Evolutionary conservation across 176 grass and related monocot genomes (phyloP).

Genomic region (Puya raimondii): DNA sequence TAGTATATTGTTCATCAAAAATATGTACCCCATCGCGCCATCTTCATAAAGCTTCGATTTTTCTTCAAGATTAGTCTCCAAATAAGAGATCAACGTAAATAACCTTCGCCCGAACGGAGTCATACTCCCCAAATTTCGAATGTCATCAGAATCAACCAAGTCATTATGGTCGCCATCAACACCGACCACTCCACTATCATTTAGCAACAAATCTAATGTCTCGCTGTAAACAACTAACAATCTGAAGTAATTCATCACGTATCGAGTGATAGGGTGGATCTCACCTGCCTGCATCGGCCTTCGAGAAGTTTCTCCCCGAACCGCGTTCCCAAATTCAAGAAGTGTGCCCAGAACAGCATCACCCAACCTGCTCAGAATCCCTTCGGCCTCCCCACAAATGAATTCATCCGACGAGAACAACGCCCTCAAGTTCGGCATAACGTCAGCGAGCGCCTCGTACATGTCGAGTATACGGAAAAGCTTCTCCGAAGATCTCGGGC

Average conservation of each 20-base stretch:
- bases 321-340: conserved; percentile 75
- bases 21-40: conserved; percentile 69
- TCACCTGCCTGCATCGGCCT: conserved; percentile 68
- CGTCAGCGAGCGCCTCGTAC: conserved; percentile 83
- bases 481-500: conserved; percentile 66
- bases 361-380: conserved; percentile 66
- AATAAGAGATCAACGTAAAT: conserved; percentile 66
- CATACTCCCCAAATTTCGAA: conserved; percentile 49
- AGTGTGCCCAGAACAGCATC: conserved; percentile 73
- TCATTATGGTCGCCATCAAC: conserved; percentile 20
- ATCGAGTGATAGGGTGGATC: conserved; percentile 89
- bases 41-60: conserved; percentile 92
- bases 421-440: conserved; percentile 62
- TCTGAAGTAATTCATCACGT: conserved; percentile 93
- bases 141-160: conserved; percentile 35
- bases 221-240: conserved; percentile 74
- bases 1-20: conserved; percentile 92
- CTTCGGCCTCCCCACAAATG: conserved; percentile 56
- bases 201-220: conserved; percentile 54
- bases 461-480: conserved; percentile 83
- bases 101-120: conserved; percentile 51
- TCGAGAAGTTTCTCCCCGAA: conserved; percentile 66
- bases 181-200: conserved; percentile 24
- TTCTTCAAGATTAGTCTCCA: conserved; percentile 86
- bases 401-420: conserved; percentile 51